Percentiles rank a stretch among this genome's conserved stretches.
Evolutionary conservation across 805 yeast genomes (phyloP).

Genomic region (Candida pini): DNA sequence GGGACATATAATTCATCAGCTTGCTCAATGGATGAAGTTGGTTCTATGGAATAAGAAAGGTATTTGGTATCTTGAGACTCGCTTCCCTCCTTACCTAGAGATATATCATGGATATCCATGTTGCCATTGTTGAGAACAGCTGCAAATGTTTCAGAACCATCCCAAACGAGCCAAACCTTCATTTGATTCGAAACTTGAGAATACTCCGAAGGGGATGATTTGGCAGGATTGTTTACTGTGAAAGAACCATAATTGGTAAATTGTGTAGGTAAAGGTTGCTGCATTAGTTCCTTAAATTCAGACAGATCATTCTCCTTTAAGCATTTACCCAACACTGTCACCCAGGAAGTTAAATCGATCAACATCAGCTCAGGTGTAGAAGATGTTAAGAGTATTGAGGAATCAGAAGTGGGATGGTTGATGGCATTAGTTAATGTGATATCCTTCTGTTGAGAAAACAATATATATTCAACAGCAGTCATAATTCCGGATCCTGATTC

Average conservation of each 20-base stretch:
- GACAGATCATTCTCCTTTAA: constrained; percentile 14
- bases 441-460: constrained; percentile 4
- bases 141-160: constrained; percentile 14
- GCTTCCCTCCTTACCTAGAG: constrained; percentile 4
- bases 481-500: constrained; percentile 2
- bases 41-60: not conserved
- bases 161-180: constrained; percentile 23
- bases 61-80: not conserved
- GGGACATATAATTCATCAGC: constrained; percentile 5
- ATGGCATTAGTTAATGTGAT: constrained; percentile 8
- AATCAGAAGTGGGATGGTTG: constrained; percentile 17
- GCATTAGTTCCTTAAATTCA: constrained; percentile 10
- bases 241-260: constrained; percentile 14
- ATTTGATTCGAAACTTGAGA: constrained; percentile 9
- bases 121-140: constrained; percentile 5
- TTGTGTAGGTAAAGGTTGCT: constrained; percentile 17
- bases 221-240: constrained; percentile 4
- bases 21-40: not conserved
- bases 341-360: constrained; percentile 27
- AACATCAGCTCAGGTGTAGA: constrained; percentile 18
- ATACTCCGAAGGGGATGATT: not conserved
- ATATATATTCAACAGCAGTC: constrained; percentile 10
- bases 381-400: constrained; percentile 15
- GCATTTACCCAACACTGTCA: constrained; percentile 9
- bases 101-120: constrained; percentile 9